Evolutionary conservation across 2,329 filamentous ascomycete genomes (phyloP).

Genomic region (Phoma sp.): DNA sequence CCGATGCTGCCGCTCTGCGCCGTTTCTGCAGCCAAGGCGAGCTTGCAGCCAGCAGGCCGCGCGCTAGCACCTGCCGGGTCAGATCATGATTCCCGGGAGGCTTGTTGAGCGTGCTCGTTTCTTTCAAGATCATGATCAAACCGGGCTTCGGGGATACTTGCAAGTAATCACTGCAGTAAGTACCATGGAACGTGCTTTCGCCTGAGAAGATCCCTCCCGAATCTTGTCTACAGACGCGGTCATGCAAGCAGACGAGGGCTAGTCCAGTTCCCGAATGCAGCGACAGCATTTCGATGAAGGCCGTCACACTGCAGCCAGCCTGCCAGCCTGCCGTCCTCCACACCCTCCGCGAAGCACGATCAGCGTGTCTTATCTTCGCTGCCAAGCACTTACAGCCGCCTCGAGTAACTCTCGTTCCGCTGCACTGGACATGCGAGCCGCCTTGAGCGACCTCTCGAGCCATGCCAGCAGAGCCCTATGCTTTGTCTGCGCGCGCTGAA

Average conservation of each 20-base stretch:
- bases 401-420: slow-evolving; percentile 41
- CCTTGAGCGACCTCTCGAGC: slow-evolving; percentile 57
- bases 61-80: slow-evolving; percentile 16
- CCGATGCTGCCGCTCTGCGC: slow-evolving; percentile 17
- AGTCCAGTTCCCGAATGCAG: neutral
- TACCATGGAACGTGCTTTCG: neutral
- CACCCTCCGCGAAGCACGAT: slow-evolving; percentile 8
- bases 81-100: slow-evolving; percentile 12
- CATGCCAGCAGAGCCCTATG: slow-evolving; percentile 70
- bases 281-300: neutral
- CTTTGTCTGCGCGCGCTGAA: slow-evolving; percentile 73
- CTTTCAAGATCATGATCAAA: slow-evolving; percentile 1
- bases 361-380: slow-evolving; percentile 13
- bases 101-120: slow-evolving; percentile 9
- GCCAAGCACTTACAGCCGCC: slow-evolving; percentile 23
- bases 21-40: slow-evolving; percentile 23
- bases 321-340: slow-evolving; percentile 4
- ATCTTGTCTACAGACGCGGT: neutral
- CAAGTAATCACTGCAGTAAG: neutral
- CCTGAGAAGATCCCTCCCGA: neutral
- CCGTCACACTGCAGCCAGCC: slow-evolving; percentile 9
- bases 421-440: slow-evolving; percentile 32
- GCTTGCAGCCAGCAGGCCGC: slow-evolving; percentile 7
- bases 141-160: neutral
- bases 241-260: neutral